A percentile compares a stretch with the other conserved stretches of the same genome.
Conservation (phyloP, 2,329 filamentous ascomycete genomes). For the Verticillium longisporum region DNA sequence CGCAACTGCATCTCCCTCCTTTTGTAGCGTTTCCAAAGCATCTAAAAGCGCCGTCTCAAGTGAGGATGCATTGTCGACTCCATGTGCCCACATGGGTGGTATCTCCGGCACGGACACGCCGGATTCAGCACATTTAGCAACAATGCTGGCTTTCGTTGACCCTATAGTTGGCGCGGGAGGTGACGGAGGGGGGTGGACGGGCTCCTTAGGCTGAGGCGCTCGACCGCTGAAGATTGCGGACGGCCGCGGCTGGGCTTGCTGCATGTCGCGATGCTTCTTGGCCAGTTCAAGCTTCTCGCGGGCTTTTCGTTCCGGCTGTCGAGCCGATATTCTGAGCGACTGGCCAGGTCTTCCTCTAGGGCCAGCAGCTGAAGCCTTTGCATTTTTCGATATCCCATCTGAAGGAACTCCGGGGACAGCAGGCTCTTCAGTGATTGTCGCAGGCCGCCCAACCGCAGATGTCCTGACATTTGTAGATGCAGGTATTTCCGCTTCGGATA, state of each 20-base stretch:
- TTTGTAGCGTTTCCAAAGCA: constrained; percentile 16
- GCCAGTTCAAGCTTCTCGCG: constrained; percentile 11
- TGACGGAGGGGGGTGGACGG: background rate
- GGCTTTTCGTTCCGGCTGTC: constrained; percentile 10
- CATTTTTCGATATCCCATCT: background rate
- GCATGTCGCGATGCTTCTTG: background rate
- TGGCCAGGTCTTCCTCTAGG: background rate
- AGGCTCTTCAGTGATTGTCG: background rate
- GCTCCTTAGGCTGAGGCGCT: background rate
- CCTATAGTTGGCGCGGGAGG: background rate
- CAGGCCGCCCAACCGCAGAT: background rate
- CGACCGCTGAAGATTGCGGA: background rate
- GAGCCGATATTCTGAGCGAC: constrained; percentile 3
- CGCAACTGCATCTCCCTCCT: constrained; percentile 11
- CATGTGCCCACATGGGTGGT: constrained; percentile 21
- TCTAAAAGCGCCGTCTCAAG: constrained; percentile 22
- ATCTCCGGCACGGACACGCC: constrained; percentile 14
- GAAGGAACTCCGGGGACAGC: background rate
- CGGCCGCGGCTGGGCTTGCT: background rate
- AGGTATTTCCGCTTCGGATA: background rate
- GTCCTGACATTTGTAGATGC: background rate
- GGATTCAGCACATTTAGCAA: background rate
- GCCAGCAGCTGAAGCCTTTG: background rate
- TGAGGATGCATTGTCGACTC: constrained; percentile 19
- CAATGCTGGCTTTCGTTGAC: background rate